A percentile compares a stretch with the other conserved stretches of the same genome.
These are phyloP conservation scores for Pichia nakasei DNA, from an alignment of 805 yeast genomes.

Conservation along the genomic window DNA sequence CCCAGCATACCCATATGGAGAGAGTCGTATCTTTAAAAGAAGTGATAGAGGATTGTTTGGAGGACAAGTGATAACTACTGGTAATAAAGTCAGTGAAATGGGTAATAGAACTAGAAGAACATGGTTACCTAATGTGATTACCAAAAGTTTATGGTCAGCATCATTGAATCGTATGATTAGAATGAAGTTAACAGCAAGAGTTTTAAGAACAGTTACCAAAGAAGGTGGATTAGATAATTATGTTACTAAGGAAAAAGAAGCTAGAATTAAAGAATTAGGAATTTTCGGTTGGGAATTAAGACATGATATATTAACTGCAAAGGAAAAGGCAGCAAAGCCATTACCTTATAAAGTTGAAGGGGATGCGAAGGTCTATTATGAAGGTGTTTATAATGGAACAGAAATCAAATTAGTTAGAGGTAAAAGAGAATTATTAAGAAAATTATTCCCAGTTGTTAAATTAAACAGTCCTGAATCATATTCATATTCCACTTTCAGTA, in stretches of 20 bases:
- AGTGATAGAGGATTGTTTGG: slow-evolving; percentile 87
- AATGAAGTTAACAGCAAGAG: slow-evolving; percentile 66
- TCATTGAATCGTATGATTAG: slow-evolving; percentile 48
- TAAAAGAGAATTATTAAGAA: slow-evolving; percentile 50
- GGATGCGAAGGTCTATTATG: slow-evolving; percentile 40
- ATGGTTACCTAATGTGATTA: slow-evolving; percentile 77
- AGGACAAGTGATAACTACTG: slow-evolving; percentile 70
- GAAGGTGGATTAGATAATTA: slow-evolving; percentile 96
- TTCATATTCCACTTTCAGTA: slow-evolving; percentile 39
- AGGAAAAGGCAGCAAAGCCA: slow-evolving; percentile 32
- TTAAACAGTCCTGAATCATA: slow-evolving; percentile 33
- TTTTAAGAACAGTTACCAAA: slow-evolving; percentile 74
- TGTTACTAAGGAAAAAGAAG: slow-evolving; percentile 75
- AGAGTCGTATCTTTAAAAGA: slow-evolving; percentile 68
- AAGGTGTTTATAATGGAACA: slow-evolving; percentile 33
- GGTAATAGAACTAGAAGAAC: slow-evolving; percentile 62
- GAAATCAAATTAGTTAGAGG: slow-evolving; percentile 50
- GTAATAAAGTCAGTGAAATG: slow-evolving; percentile 70
- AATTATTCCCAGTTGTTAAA: slow-evolving; percentile 44
- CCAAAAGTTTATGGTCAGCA: slow-evolving; percentile 77
- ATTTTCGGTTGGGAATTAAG: slow-evolving; percentile 87
- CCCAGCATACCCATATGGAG: slow-evolving; percentile 75
- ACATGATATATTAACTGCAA: slow-evolving; percentile 54
- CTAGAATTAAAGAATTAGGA: slow-evolving; percentile 88
- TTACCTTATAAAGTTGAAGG: slow-evolving; percentile 25